Base-by-base conservation (phyloP, 345 rosid genomes). In the Lepidium aucheri region DNA sequence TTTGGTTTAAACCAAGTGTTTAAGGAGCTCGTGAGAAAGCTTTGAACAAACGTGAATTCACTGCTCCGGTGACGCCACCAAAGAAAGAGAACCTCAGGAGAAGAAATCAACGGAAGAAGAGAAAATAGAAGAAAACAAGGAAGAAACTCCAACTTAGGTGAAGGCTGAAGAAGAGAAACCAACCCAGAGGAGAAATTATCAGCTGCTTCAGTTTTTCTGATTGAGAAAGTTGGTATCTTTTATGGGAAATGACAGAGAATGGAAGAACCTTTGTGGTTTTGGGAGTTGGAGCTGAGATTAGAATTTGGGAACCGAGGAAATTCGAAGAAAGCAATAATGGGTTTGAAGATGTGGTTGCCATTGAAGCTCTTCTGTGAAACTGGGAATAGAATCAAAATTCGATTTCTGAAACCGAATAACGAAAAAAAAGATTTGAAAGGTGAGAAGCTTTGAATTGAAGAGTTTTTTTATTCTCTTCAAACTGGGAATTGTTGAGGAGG, bases 241-340 rank as follows among this genome's bases (percentile, higher is more conserved):
- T 20, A 1, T 3, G 22, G 22, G 22, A 20, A 20, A 20, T 20
- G 22, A 20, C 22, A 20, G 81, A 44, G 49, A 69, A 52, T 36
- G 40, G 65, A 17, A 67, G 77, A 36, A 4, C 26, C 36, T 38
- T 67, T 14, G 66, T 39, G 15, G 73, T 68, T 68, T 84, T 86
- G 1, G 89, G 88, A 10, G 84, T 86, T 5, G 88, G 85, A 45
- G 81, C 82, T 39, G 83, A 81, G 32, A 78, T 54, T 4, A 74
- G 39, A 22, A 68, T 69, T 51, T 66, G 69, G 38, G 84, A 49
- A 61, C 81, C 81, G 26, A 67, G 64, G 70, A 82, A 76, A 53
- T 67, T 74, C 2, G 87, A 82, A 30, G 79, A 79, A 49, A 76
- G 82, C 8, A 68, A 34, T 32, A 82, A 54, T 7, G 84, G 43